phyloP scores from a whole-genome alignment of 495 filamentous ascomycete species.

The Neurospora africana region DNA sequence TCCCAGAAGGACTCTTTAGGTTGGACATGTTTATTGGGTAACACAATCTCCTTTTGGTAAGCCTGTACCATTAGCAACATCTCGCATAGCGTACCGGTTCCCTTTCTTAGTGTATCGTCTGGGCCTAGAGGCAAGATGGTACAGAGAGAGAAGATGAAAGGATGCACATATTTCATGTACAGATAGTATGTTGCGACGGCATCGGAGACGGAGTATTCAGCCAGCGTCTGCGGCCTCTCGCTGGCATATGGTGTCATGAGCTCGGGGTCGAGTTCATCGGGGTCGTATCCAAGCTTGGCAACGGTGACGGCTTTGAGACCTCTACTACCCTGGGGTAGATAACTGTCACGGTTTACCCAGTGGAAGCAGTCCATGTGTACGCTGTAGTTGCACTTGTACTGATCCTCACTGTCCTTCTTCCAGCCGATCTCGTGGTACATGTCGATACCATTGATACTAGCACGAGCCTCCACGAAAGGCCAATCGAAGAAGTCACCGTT shows the following conservation, averaged over 20 bases:
- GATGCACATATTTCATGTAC: conserved; percentile 99
- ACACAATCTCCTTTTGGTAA: conserved; percentile 78
- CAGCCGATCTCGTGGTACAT: conserved; percentile 99
- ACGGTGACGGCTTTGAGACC: conserved; percentile 96
- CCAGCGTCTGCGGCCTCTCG: conserved; percentile 84
- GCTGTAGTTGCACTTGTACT: conserved; percentile 89
- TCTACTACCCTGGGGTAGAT: conserved; percentile 92
- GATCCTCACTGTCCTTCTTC: conserved; percentile 85
- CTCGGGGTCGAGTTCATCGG: conserved; percentile 94
- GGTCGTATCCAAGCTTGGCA: conserved; percentile 95
- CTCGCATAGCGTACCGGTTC: conserved; percentile 94
- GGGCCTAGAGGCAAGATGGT: conserved; percentile 90
- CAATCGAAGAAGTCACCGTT: conserved; percentile 99
- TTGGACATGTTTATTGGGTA: conserved; percentile 94
- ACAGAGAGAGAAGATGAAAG: conserved; percentile 97
- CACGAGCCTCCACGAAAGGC: conserved; percentile 92
- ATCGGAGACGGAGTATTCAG: conserved; percentile 98
- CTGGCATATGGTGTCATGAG: conserved; percentile 92
- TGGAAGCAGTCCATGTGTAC: conserved; percentile 98
- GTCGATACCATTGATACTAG: conserved; percentile 90
- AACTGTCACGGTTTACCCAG: conserved; percentile 98
- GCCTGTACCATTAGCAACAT: conserved; percentile 99
- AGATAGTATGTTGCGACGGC: conserved; percentile 98
- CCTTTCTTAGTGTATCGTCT: conserved; percentile 87
- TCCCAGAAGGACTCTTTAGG: conserved; percentile 92